A percentile compares a stretch with the other conserved stretches of the same genome.
These are phyloP conservation scores for Termitomyces sp. DNA, from an alignment of 768 basidiomycete species.

Conservation along the genomic window DNA sequence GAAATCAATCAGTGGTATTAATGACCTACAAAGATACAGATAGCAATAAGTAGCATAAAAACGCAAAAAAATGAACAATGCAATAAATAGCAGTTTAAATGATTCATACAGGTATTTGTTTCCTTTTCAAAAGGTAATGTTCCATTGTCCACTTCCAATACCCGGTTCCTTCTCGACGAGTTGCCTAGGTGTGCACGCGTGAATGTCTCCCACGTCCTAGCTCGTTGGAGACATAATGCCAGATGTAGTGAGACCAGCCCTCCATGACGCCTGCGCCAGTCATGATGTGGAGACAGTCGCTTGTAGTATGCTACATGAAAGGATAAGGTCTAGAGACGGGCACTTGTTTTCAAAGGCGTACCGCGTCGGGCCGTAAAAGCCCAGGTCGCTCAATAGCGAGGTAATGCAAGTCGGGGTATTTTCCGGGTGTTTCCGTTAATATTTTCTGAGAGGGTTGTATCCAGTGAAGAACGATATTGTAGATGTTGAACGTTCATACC, in stretches of 20 bases:
- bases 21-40: background rate
- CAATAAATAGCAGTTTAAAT: slow-evolving; percentile 6
- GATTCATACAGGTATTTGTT: background rate
- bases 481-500: slow-evolving; percentile 26
- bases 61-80: background rate
- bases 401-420: slow-evolving; percentile 52
- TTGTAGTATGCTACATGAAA: slow-evolving; percentile 28
- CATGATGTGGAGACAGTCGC: slow-evolving; percentile 45
- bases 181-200: slow-evolving; percentile 7
- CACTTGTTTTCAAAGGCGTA: slow-evolving; percentile 24
- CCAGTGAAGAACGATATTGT: slow-evolving; percentile 3
- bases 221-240: slow-evolving; percentile 34
- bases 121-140: background rate
- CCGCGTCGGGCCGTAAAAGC: slow-evolving; percentile 59
- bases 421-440: slow-evolving; percentile 24
- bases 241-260: slow-evolving; percentile 46
- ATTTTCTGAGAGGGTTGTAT: slow-evolving; percentile 25
- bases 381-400: slow-evolving; percentile 58
- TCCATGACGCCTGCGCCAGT: slow-evolving; percentile 43
- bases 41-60: background rate
- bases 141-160: background rate
- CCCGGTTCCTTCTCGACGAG: background rate
- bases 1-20: background rate
- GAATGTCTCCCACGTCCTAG: slow-evolving; percentile 12
- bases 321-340: background rate